Evolutionary conservation across 192 early-diverging fungal species (phyloP).

Genomic region (Jimgerdemannia lactiflua): DNA sequence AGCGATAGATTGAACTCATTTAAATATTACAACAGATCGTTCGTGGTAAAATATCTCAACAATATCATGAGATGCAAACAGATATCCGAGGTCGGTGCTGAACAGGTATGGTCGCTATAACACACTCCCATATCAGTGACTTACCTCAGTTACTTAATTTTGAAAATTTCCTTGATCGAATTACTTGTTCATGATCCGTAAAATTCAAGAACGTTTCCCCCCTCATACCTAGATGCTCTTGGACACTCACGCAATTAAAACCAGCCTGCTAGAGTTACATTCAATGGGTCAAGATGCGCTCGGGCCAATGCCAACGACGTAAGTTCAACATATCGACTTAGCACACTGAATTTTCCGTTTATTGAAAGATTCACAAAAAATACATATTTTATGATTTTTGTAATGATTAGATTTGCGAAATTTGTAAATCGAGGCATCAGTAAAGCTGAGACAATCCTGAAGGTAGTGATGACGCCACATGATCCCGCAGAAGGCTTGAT

Average conservation of each 20-base stretch:
- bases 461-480: conserved; percentile 81
- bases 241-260: conserved; percentile 93
- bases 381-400: conserved; percentile 1
- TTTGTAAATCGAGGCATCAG: conserved; percentile 79
- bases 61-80: conserved; percentile 76
- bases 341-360: no score
- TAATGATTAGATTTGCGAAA: conserved; percentile 66
- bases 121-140: no score
- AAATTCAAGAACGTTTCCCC: no score
- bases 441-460: conserved; percentile 84
- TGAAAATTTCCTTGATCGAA: not conserved
- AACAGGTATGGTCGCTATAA: conserved; percentile 57
- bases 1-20: not conserved
- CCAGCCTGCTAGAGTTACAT: conserved; percentile 72
- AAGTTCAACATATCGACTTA: conserved; percentile 14
- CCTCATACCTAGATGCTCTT: conserved; percentile 63
- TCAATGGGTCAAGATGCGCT: conserved; percentile 53
- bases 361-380: not conserved
- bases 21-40: conserved; percentile 43
- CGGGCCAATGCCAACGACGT: conserved; percentile 57
- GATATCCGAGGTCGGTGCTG: conserved; percentile 93
- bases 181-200: not conserved
- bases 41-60: conserved; percentile 63
- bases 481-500: conserved; percentile 84
- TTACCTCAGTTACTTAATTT: not conserved